Evolutionary conservation across 192 early-diverging fungal species (phyloP).

Genomic region (Podila clonocystis): DNA sequence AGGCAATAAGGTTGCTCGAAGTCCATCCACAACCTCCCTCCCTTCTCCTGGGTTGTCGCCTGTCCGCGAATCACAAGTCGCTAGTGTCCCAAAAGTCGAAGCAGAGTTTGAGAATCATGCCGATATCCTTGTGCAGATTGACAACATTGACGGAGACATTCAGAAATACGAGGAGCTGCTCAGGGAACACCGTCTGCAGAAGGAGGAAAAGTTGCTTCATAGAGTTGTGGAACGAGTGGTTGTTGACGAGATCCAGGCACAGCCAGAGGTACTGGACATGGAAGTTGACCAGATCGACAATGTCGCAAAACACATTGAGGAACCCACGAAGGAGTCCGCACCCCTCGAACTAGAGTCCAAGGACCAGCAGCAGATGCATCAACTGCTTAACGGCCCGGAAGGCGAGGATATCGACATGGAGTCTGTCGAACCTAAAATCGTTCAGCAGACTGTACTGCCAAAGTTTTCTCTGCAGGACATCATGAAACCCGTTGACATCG

Average conservation of each 20-base stretch:
- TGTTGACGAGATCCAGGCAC: too few relatives aligned
- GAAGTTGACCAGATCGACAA: slow-evolving; percentile 3
- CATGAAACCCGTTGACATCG: slow-evolving; percentile 15
- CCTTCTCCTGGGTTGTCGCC: slow-evolving; percentile 23
- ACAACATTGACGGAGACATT: slow-evolving; percentile 40
- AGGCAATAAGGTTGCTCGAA: not conserved
- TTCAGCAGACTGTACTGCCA: slow-evolving; percentile 10
- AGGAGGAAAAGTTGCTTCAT: slow-evolving; percentile 2
- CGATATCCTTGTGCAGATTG: slow-evolving; percentile 33
- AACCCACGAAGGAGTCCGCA: not conserved
- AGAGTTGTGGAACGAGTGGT: too few relatives aligned
- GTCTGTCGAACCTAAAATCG: slow-evolving; percentile 20
- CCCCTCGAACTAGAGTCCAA: not conserved
- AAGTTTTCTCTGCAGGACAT: slow-evolving; percentile 26
- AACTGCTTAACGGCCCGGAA: not conserved
- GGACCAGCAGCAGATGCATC: not conserved
- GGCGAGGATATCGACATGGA: slow-evolving; percentile 20
- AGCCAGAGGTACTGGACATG: too few relatives aligned
- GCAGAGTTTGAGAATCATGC: slow-evolving; percentile 31
- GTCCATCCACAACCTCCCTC: slow-evolving; percentile 25
- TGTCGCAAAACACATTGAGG: slow-evolving; percentile 5
- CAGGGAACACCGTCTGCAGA: slow-evolving; percentile 9
- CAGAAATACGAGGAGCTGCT: slow-evolving; percentile 27
- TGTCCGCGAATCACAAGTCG: not conserved
- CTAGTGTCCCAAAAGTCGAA: not conserved